Evolutionary conservation across 495 filamentous ascomycete genomes (phyloP).

Genomic region (Stereocaulon alpinum): DNA sequence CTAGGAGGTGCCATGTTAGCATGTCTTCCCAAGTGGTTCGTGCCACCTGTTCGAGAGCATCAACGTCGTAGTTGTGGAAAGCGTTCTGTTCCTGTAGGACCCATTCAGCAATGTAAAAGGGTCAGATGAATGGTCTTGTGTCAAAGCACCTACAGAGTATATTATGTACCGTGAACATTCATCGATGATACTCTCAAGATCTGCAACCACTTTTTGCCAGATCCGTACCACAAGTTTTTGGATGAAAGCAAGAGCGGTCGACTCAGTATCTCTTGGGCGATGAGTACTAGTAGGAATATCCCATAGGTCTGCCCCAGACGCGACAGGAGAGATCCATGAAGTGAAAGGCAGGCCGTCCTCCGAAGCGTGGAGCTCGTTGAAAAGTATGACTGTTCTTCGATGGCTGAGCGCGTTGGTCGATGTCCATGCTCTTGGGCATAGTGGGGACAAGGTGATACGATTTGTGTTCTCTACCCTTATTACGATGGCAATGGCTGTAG

Average conservation of each 20-base stretch:
- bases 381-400: slow-evolving; percentile 9
- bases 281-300: neutral
- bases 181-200: slow-evolving; percentile 6
- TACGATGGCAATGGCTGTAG: slow-evolving; percentile 1
- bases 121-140: neutral
- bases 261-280: neutral
- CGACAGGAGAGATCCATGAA: slow-evolving; percentile 1
- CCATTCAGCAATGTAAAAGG: neutral
- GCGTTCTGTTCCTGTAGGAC: neutral
- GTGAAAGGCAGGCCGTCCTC: slow-evolving; percentile 1
- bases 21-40: slow-evolving; percentile 4
- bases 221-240: neutral
- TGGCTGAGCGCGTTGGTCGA: slow-evolving; percentile 3
- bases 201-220: slow-evolving; percentile 2
- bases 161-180: slow-evolving; percentile 10
- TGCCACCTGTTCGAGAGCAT: neutral
- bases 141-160: neutral
- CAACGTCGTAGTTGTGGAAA: slow-evolving; percentile 2
- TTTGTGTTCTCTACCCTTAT: neutral
- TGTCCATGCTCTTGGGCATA: slow-evolving; percentile 3
- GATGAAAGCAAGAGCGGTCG: neutral
- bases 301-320: neutral
- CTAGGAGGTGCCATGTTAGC: slow-evolving; percentile 5
- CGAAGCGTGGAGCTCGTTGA: slow-evolving; percentile 1
- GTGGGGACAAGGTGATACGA: neutral